These are phyloP conservation scores for Coccomyxa sp. DNA, from an alignment of 139 green algal genomes.

Conservation along the genomic window DNA sequence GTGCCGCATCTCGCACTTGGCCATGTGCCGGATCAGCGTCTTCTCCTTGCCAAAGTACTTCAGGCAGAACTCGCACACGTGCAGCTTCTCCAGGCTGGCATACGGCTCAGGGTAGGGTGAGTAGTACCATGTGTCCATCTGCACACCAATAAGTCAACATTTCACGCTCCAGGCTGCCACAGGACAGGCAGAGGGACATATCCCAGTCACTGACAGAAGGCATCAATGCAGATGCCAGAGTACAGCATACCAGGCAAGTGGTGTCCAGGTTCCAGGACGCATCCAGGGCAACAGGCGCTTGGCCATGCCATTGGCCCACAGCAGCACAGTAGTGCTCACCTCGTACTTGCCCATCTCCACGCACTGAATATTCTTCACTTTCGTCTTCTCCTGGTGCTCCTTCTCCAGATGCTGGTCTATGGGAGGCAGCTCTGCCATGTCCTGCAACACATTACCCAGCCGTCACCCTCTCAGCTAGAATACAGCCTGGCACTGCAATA, in stretches of 20 bases:
- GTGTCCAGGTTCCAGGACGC: not conserved
- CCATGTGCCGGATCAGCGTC: constrained; percentile 53
- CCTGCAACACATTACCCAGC: constrained; percentile 6
- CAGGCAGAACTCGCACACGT: constrained; percentile 87
- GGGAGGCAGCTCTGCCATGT: constrained; percentile 33
- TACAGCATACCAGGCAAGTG: not conserved
- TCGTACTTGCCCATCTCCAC: constrained; percentile 53
- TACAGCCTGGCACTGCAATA: not conserved
- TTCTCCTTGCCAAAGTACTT: constrained; percentile 67
- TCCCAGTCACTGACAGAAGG: not conserved
- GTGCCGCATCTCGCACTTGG: constrained; percentile 44
- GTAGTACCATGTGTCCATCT: constrained; percentile 69
- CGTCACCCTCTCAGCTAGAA: not conserved
- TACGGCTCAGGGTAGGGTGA: constrained; percentile 62
- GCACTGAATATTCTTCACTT: constrained; percentile 65
- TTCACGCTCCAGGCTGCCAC: not conserved
- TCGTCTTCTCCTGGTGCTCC: constrained; percentile 74
- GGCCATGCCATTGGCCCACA: not conserved
- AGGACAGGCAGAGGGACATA: not conserved
- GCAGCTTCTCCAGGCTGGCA: constrained; percentile 68
- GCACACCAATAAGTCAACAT: constrained; percentile 23
- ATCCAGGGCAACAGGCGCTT: not conserved
- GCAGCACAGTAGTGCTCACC: constrained; percentile 45
- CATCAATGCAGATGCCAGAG: not conserved
- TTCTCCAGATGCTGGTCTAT: constrained; percentile 52